Conservation (phyloP, 306 rosid genomes). For the Casuarina equisetifolia region DNA sequence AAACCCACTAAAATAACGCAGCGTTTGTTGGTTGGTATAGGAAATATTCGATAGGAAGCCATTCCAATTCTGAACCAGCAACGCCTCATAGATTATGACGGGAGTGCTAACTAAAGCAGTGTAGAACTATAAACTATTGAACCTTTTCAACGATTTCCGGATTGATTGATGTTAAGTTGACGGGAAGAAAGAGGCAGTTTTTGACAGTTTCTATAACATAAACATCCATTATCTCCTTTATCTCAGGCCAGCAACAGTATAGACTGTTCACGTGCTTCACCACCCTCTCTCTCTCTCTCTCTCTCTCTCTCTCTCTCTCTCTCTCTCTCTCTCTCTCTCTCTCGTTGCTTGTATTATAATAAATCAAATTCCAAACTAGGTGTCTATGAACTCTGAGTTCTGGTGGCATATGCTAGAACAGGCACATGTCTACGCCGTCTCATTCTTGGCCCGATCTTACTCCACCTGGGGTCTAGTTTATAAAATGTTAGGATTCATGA, state of each 20-base stretch:
- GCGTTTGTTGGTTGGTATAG: background rate
- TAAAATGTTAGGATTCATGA: too few species aligned
- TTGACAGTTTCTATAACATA: background rate
- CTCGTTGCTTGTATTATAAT: background rate
- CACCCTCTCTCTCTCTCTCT: background rate
- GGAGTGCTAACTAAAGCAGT: background rate
- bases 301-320: conserved; percentile 3
- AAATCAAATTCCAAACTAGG: background rate
- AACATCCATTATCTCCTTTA: too few species aligned
- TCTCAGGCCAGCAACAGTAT: background rate
- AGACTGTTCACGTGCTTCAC: background rate
- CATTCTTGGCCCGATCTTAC: background rate
- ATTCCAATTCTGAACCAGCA: background rate
- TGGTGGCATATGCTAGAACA: background rate
- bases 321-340: background rate
- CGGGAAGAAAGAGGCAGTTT: background rate
- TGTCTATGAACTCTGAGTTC: background rate
- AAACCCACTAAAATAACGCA: background rate
- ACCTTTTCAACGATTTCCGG: background rate
- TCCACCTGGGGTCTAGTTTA: too few species aligned
- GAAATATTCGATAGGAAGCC: background rate
- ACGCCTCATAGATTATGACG: background rate
- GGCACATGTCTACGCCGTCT: conserved; percentile 1
- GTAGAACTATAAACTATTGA: background rate
- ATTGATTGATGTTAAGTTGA: background rate